phyloP scores from a whole-genome alignment of 352 stramenopile species.

The Peronospora belbahrii region DNA sequence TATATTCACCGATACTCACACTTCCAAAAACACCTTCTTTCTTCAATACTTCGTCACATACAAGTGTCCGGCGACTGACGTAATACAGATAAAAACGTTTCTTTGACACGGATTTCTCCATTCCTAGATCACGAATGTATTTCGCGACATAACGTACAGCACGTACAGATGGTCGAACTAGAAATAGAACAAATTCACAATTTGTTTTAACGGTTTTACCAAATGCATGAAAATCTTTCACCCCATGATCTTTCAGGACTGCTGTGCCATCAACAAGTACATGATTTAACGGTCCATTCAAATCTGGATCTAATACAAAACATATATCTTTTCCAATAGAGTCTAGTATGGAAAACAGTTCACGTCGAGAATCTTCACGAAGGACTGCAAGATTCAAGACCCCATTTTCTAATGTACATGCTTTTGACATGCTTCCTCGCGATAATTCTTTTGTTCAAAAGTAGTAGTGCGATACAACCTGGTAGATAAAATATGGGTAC shows the following conservation, averaged over 20 bases:
- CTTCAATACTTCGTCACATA: constrained; percentile 88
- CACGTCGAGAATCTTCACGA: constrained; percentile 73
- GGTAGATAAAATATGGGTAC: not conserved
- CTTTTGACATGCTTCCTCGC: constrained; percentile 84
- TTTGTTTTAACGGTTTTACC: constrained; percentile 68
- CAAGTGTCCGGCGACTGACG: constrained; percentile 84
- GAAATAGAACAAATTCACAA: constrained; percentile 86
- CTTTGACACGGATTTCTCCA: constrained; percentile 33
- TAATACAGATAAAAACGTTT: constrained; percentile 87
- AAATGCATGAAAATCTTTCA: constrained; percentile 82
- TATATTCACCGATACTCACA: constrained; percentile 85
- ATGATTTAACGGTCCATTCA: constrained; percentile 78
- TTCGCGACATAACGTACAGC: constrained; percentile 78
- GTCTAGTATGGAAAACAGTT: constrained; percentile 82
- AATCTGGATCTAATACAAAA: constrained; percentile 78
- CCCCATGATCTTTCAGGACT: constrained; percentile 79
- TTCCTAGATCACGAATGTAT: constrained; percentile 57
- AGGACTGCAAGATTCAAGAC: constrained; percentile 82
- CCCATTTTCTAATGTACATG: constrained; percentile 72
- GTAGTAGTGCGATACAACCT: no score
- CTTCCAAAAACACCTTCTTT: constrained; percentile 85
- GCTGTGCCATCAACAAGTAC: constrained; percentile 81
- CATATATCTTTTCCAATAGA: constrained; percentile 82
- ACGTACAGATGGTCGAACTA: constrained; percentile 71
- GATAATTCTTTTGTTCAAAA: no score